Percentiles rank a stretch among this genome's conserved stretches.
Conservation (phyloP, 140 eudicot species). For the Flaveria floridana region DNA sequence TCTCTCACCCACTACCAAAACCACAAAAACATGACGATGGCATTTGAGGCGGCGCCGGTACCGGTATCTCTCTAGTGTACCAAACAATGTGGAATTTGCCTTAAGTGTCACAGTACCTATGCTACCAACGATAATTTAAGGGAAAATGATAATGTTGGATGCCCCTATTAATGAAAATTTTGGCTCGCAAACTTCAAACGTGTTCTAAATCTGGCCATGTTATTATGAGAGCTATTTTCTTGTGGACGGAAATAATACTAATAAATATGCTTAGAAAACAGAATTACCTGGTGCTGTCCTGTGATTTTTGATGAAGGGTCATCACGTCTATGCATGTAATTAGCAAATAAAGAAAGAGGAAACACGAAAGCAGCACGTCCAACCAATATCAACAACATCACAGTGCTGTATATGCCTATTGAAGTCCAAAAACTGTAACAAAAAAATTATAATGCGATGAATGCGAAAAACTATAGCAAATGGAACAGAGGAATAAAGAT, state of each 20-base stretch:
- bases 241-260: not conserved
- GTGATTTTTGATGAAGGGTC: conserved; percentile 51
- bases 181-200: no score
- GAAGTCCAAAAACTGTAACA: conserved; percentile 54
- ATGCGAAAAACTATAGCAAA: not conserved
- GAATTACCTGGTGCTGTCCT: conserved; percentile 61
- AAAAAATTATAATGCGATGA: not conserved
- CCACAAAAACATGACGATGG: not conserved
- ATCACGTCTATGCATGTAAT: conserved; percentile 51
- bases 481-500: not conserved
- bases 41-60: not conserved
- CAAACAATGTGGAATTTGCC: not conserved
- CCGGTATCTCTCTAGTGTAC: not conserved
- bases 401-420: conserved; percentile 46
- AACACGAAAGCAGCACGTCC: conserved; percentile 96
- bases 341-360: conserved; percentile 71
- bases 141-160: no score
- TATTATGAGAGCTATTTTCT: conserved; percentile 5
- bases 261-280: not conserved
- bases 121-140: not conserved
- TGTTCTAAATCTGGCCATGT: not conserved
- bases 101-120: not conserved
- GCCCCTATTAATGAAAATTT: no score
- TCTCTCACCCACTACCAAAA: no score
- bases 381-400: conserved; percentile 53